A percentile compares a stretch with the other conserved stretches of the same genome.
These are phyloP conservation scores for Biscogniauxia sp. DNA, from an alignment of 2,329 filamentous ascomycete species.

Conservation along the genomic window DNA sequence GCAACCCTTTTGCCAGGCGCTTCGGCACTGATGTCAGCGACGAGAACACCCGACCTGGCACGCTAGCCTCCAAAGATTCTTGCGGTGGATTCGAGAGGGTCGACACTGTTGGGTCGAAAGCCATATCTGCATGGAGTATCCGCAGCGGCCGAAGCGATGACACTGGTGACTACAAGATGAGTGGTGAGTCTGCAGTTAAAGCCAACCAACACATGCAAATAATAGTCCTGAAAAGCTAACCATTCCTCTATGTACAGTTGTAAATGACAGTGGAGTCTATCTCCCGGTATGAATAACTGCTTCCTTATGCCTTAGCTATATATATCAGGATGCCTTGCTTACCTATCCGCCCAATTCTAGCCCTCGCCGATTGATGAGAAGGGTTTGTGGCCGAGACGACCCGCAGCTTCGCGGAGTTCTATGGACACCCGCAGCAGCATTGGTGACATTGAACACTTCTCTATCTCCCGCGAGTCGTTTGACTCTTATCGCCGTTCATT, in stretches of 20 bases:
- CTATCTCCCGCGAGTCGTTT: slow-evolving; percentile 93
- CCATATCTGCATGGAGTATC: slow-evolving; percentile 61
- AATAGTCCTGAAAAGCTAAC: slow-evolving; percentile 16
- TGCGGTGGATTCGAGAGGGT: slow-evolving; percentile 58
- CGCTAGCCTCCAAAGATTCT: slow-evolving; percentile 37
- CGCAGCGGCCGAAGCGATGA: slow-evolving; percentile 60
- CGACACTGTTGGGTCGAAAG: slow-evolving; percentile 61
- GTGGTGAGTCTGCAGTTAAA: slow-evolving; percentile 53
- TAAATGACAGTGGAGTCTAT: slow-evolving; percentile 94
- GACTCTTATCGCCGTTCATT: slow-evolving; percentile 96
- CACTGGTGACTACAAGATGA: slow-evolving; percentile 75
- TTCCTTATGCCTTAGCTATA: slow-evolving; percentile 7
- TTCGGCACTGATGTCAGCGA: slow-evolving; percentile 42
- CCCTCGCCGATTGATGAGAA: slow-evolving; percentile 89
- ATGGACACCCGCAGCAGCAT: slow-evolving; percentile 57
- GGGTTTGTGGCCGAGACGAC: slow-evolving; percentile 67
- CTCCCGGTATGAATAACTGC: slow-evolving; percentile 65
- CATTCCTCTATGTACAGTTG: slow-evolving; percentile 57
- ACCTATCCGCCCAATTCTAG: slow-evolving; percentile 40
- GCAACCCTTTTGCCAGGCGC: slow-evolving; percentile 68
- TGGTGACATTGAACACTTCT: slow-evolving; percentile 87
- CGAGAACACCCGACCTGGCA: slow-evolving; percentile 50
- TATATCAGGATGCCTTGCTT: slow-evolving; percentile 13
- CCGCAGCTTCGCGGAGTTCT: slow-evolving; percentile 51
- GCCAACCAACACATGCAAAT: slow-evolving; percentile 8